A percentile compares a stretch with the other conserved stretches of the same genome.
Evolutionary conservation across 2,329 filamentous ascomycete species (phyloP).

Genomic region (Colletotrichum sansevieriae): DNA sequence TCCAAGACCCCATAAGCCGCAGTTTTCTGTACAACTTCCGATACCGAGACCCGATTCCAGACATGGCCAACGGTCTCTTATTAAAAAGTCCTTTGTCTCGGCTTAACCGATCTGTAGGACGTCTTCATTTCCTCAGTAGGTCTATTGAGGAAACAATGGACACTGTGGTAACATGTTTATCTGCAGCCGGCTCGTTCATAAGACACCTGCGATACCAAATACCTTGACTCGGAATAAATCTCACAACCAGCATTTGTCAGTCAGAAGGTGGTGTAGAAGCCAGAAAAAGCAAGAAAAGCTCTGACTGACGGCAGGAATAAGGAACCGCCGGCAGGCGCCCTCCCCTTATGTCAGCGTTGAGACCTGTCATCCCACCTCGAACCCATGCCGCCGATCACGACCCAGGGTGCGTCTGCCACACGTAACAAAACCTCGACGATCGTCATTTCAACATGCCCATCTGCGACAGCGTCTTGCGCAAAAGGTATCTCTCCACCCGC

Average conservation of each 20-base stretch:
- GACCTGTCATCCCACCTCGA: slow-evolving; percentile 1
- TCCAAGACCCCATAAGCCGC: no score
- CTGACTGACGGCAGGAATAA: neutral
- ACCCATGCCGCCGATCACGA: slow-evolving; percentile 19
- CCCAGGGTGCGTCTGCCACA: slow-evolving; percentile 13
- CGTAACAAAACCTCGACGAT: slow-evolving; percentile 13
- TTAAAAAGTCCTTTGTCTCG: neutral
- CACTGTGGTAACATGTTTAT: no score
- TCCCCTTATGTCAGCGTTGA: neutral
- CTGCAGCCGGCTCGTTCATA: no score
- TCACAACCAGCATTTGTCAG: no score
- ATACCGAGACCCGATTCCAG: no score
- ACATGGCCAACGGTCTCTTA: neutral
- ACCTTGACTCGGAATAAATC: no score
- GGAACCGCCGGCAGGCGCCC: neutral
- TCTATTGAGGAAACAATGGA: neutral
- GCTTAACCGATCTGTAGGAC: slow-evolving; percentile 6
- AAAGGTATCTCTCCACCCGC: no score
- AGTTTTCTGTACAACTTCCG: no score
- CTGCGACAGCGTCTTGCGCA: no score
- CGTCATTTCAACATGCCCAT: slow-evolving; percentile 15
- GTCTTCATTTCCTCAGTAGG: neutral
- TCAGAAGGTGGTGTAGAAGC: no score
- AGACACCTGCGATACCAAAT: no score
- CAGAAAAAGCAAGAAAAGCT: neutral